Conservation (phyloP, 176 grass and related monocot genomes). For the Rhynchospora breviuscula region DNA sequence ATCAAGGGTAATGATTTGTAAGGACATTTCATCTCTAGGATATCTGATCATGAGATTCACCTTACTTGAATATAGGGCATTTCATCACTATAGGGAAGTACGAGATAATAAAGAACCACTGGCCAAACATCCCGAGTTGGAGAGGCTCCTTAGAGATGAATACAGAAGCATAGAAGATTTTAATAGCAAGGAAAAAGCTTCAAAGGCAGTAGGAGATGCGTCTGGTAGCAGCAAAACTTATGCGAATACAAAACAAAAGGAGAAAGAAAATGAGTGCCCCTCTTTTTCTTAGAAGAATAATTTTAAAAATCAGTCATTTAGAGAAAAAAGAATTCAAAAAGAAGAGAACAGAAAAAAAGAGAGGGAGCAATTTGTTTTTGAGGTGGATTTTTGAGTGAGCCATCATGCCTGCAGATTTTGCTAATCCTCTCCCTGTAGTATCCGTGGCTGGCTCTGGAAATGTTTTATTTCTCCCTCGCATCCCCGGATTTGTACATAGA, state of each 20-base stretch:
- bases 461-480: constrained; percentile 24
- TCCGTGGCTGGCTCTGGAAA: constrained; percentile 18
- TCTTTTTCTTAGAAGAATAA: constrained; percentile 1
- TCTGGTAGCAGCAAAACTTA: constrained; percentile 19
- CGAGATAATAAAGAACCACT: constrained; percentile 32
- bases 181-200: constrained; percentile 36
- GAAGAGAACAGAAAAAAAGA: background rate
- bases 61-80: constrained; percentile 52
- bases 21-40: background rate
- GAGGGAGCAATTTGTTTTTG: constrained; percentile 14
- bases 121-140: constrained; percentile 59
- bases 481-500: constrained; percentile 23
- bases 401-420: constrained; percentile 16
- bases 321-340: background rate
- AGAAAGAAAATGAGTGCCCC: background rate
- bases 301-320: background rate
- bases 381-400: constrained; percentile 25
- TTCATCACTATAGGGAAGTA: constrained; percentile 74
- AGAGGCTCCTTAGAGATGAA: constrained; percentile 62
- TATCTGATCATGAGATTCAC: background rate
- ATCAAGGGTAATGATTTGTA: background rate
- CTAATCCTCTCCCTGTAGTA: constrained; percentile 13
- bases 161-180: constrained; percentile 65
- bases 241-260: constrained; percentile 23
- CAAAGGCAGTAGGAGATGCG: constrained; percentile 30